phyloP scores from a whole-genome alignment of 176 grass and related monocot genomes.

The Hordeum marinum region DNA sequence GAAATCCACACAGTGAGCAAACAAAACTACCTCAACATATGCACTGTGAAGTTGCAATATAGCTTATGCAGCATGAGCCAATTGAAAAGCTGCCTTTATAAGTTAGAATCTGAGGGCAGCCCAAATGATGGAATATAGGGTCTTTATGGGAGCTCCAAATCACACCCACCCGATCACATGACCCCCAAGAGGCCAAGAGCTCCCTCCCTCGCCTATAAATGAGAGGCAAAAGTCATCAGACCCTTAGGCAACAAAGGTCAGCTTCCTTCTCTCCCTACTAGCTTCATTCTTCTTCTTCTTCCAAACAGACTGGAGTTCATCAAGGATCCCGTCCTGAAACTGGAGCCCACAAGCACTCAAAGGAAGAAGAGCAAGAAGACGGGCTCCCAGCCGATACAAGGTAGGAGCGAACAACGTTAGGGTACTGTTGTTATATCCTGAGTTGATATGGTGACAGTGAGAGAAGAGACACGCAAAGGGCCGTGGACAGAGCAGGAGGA shows the following conservation, averaged over 20 bases:
- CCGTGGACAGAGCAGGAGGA: slow-evolving; percentile 94
- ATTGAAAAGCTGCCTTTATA: slow-evolving; percentile 36
- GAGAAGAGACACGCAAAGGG: slow-evolving; percentile 71
- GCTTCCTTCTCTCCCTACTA: slow-evolving; percentile 16
- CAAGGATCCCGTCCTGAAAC: slow-evolving; percentile 42
- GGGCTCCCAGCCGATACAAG: slow-evolving; percentile 44
- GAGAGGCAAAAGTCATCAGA: slow-evolving; percentile 61
- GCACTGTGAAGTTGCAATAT: slow-evolving; percentile 34
- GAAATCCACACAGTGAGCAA: background rate
- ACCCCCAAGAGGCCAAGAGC: slow-evolving; percentile 24
- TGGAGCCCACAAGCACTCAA: slow-evolving; percentile 40
- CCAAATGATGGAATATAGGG: slow-evolving; percentile 35
- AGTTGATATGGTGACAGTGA: slow-evolving; percentile 75
- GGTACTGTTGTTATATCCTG: slow-evolving; percentile 12
- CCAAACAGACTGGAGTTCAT: slow-evolving; percentile 39
- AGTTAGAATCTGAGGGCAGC: slow-evolving; percentile 34
- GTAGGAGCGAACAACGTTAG: slow-evolving; percentile 40
- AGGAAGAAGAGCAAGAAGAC: slow-evolving; percentile 45
- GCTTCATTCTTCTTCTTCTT: slow-evolving; percentile 16
- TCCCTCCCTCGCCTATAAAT: slow-evolving; percentile 63
- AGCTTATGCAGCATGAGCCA: slow-evolving; percentile 29
- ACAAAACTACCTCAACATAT: slow-evolving; percentile 12
- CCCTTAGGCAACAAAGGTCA: slow-evolving; percentile 36
- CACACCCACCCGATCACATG: slow-evolving; percentile 41
- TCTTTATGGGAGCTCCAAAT: slow-evolving; percentile 36